These are phyloP conservation scores for Pyrenophora tritici-repentis DNA, from an alignment of 2,329 filamentous ascomycete species.

Conservation along the genomic window DNA sequence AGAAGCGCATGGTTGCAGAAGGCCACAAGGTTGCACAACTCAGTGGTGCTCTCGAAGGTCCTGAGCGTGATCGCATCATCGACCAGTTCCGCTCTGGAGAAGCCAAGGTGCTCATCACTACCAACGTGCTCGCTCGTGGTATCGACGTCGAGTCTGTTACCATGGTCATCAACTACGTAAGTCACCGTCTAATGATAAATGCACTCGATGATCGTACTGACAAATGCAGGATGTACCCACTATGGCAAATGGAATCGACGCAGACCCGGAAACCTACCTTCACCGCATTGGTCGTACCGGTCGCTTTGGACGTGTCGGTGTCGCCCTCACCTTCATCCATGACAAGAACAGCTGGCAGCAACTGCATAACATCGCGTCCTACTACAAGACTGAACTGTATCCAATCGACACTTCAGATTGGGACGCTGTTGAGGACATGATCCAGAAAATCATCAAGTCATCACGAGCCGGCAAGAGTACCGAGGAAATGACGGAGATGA, in stretches of 20 bases:
- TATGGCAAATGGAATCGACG: constrained; percentile 62
- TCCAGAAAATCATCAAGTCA: constrained; percentile 66
- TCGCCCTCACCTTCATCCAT: constrained; percentile 92
- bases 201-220: constrained; percentile 17
- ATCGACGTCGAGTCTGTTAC: constrained; percentile 92
- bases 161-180: constrained; percentile 95
- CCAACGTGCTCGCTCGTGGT: constrained; percentile 92
- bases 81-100: constrained; percentile 83
- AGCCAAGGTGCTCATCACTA: constrained; percentile 96
- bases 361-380: constrained; percentile 76
- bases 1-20: constrained; percentile 81
- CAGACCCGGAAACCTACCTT: constrained; percentile 93
- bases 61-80: constrained; percentile 80
- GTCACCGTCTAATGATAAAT: not conserved
- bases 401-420: constrained; percentile 85
- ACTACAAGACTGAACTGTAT: constrained; percentile 81
- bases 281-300: constrained; percentile 97
- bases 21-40: constrained; percentile 91
- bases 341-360: constrained; percentile 81
- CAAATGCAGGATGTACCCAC: constrained; percentile 59
- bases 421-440: constrained; percentile 83
- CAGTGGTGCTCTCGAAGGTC: constrained; percentile 84
- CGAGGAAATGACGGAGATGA: constrained; percentile 44
- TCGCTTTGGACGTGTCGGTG: constrained; percentile 93
- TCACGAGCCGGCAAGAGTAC: constrained; percentile 49